Evolutionary conservation across 106 monocot genomes (phyloP).

Genomic region (Agapanthus africanus): DNA sequence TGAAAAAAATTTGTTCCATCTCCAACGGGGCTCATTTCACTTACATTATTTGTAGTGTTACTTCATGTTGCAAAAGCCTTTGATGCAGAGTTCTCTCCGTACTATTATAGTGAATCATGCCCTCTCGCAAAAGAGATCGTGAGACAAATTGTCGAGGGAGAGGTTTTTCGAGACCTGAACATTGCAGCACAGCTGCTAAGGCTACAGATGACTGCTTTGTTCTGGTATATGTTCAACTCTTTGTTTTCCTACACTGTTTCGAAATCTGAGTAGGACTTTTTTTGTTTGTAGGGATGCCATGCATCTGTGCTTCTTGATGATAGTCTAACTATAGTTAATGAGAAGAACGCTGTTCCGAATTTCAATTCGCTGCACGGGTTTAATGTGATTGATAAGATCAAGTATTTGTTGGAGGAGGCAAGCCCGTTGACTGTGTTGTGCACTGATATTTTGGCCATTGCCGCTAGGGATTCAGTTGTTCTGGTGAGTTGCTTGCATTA

Average conservation of each 20-base stretch:
- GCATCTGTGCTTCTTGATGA: conserved; percentile 39
- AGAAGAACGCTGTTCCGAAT: conserved; percentile 39
- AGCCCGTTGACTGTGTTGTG: conserved; percentile 48
- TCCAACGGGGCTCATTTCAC: background rate
- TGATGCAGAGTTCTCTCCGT: conserved; percentile 21
- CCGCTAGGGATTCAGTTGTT: conserved; percentile 29
- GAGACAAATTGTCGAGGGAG: conserved; percentile 33
- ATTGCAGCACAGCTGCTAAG: conserved; percentile 47
- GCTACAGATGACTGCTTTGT: conserved; percentile 73
- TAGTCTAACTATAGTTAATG: conserved; percentile 20
- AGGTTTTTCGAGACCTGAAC: conserved; percentile 31
- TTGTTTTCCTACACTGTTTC: background rate
- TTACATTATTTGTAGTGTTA: background rate
- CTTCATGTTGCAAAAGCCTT: background rate
- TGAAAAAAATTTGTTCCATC: background rate
- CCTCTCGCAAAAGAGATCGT: conserved; percentile 49
- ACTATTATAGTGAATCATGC: conserved; percentile 52
- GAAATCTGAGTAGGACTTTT: background rate
- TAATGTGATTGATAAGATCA: conserved; percentile 36
- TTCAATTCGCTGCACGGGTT: conserved; percentile 41
- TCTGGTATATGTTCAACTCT: conserved; percentile 24
- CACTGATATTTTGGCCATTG: conserved; percentile 41
- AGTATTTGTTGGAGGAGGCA: conserved; percentile 33
- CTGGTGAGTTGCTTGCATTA: background rate
- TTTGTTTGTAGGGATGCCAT: conserved; percentile 40